These are phyloP conservation scores for Glycine tomentella DNA, from an alignment of 306 rosid genomes.

Conservation along the genomic window DNA sequence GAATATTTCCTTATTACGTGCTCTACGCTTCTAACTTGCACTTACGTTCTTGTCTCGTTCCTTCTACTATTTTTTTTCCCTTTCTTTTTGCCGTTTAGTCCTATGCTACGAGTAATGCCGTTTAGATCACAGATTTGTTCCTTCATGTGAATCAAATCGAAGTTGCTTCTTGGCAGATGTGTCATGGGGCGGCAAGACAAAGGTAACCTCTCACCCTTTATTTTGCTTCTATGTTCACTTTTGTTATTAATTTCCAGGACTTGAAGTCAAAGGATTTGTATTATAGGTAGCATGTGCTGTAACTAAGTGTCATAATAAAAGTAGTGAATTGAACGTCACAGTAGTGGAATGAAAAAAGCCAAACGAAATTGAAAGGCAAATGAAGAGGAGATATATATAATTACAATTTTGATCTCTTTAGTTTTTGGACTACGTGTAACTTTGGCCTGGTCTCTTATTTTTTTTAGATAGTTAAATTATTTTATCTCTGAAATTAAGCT, in stretches of 20 bases:
- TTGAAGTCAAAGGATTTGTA: conserved; percentile 9
- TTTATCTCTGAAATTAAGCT: neutral
- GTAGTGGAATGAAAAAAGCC: neutral
- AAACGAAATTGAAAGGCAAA: conserved; percentile 18
- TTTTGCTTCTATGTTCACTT: neutral
- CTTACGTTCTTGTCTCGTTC: too few relatives aligned
- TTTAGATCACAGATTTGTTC: neutral
- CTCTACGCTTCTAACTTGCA: too few relatives aligned
- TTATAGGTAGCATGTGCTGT: conserved; percentile 2
- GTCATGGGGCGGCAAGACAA: conserved; percentile 12
- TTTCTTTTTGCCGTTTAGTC: too few relatives aligned
- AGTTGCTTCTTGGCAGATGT: neutral
- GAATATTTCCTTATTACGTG: too few relatives aligned
- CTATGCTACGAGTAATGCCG: too few relatives aligned
- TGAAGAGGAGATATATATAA: neutral
- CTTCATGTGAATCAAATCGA: neutral
- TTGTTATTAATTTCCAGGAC: neutral
- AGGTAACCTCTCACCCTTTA: neutral
- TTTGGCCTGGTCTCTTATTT: neutral
- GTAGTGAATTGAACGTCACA: conserved; percentile 4
- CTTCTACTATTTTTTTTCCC: too few relatives aligned
- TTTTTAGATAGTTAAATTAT: neutral
- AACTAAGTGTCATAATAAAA: conserved; percentile 3
- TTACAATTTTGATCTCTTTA: neutral
- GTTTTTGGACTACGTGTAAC: neutral